phyloP scores from a whole-genome alignment of 352 stramenopile species.

The Saprolegnia diclina region DNA sequence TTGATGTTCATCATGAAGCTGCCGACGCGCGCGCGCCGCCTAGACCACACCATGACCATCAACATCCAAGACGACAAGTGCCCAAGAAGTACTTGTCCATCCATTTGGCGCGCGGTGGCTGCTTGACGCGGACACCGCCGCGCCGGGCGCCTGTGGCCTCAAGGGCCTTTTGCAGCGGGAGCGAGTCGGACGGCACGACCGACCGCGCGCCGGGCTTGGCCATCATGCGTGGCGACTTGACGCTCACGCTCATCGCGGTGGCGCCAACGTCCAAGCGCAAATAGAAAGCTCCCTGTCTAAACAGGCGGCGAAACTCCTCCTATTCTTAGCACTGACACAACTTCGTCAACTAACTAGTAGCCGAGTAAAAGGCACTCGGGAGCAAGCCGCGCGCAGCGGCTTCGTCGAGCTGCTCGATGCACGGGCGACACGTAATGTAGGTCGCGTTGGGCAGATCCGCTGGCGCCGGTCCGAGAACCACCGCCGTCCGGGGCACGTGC shows the following conservation, averaged over 20 bases:
- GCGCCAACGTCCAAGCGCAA: not conserved
- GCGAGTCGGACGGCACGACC: constrained; percentile 23
- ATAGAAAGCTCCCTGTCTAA: not conserved
- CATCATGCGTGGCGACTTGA: constrained; percentile 16
- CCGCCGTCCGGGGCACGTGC: constrained; percentile 43
- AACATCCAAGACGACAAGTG: too few species aligned
- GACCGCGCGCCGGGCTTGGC: constrained; percentile 20
- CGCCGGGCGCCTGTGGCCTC: not conserved
- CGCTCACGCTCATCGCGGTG: constrained; percentile 18
- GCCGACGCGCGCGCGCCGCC: constrained; percentile 42
- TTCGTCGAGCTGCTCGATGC: constrained; percentile 29
- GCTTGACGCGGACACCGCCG: not conserved
- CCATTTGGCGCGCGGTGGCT: not conserved
- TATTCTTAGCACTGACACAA: not conserved
- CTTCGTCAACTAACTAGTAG: not conserved
- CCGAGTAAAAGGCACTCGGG: not conserved
- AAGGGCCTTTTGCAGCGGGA: constrained; percentile 3
- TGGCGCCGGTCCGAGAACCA: constrained; percentile 40
- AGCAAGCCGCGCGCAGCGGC: not conserved
- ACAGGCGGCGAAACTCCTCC: not conserved
- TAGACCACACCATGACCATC: not conserved
- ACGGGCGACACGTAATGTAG: constrained; percentile 60
- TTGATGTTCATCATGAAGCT: constrained; percentile 80
- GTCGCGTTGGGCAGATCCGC: constrained; percentile 45
- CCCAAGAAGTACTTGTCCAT: constrained; percentile 14